Evolutionary conservation across 2,329 filamentous ascomycete genomes (phyloP).

Genomic region (Penicillium palitans): DNA sequence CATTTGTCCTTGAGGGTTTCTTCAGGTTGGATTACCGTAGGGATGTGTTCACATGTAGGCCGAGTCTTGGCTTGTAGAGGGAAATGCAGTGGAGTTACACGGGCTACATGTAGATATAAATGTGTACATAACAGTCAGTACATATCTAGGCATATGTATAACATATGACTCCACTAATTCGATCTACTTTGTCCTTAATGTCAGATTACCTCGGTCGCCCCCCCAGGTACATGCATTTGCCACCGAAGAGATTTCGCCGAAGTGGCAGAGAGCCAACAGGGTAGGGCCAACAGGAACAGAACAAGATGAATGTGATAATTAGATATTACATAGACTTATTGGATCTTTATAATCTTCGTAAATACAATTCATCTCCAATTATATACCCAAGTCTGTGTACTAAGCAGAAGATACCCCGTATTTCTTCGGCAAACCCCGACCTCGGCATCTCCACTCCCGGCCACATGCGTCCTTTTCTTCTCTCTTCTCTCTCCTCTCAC

Average conservation of each 20-base stretch:
- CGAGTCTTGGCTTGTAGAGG: background rate
- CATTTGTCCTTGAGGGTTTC: background rate
- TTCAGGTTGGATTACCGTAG: background rate
- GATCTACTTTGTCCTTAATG: background rate
- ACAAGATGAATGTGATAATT: background rate
- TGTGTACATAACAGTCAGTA: background rate
- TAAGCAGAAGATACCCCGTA: background rate
- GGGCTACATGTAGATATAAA: background rate
- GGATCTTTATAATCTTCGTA: background rate
- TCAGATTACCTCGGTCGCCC: slow-evolving; percentile 6
- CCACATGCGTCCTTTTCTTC: slow-evolving; percentile 26
- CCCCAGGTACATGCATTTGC: slow-evolving; percentile 14
- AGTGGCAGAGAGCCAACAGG: background rate
- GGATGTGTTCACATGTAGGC: background rate
- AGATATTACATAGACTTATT: background rate
- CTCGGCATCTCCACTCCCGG: slow-evolving; percentile 29
- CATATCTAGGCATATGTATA: background rate
- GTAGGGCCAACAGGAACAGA: background rate
- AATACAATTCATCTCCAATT: background rate
- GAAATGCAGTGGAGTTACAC: background rate
- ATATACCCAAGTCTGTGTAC: background rate
- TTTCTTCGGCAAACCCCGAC: slow-evolving; percentile 25
- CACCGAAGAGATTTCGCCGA: slow-evolving; percentile 20
- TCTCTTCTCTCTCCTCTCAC: slow-evolving; percentile 12
- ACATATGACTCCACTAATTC: background rate